Percentiles rank a stretch among this genome's conserved stretches.
phyloP scores from a whole-genome alignment of 2,329 filamentous ascomycete genomes.

The Teratosphaeria epicoccoides region DNA sequence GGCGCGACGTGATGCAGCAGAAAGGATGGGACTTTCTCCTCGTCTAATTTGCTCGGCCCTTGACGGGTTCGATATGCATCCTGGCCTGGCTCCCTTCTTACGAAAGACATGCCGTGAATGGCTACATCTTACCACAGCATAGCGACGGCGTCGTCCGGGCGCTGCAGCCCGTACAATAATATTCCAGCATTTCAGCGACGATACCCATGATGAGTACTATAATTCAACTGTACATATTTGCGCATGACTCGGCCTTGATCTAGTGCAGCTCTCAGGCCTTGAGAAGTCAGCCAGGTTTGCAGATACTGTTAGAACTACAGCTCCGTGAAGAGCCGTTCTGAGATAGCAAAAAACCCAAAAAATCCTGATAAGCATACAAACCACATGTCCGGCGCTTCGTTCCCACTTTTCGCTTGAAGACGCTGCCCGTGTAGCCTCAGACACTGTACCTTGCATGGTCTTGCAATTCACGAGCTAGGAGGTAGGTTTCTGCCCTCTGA shows the following conservation, averaged over 20 bases:
- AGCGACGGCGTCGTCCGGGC: conserved; percentile 20
- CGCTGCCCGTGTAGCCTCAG: background rate
- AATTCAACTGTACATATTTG: conserved; percentile 3
- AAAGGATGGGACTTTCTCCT: conserved; percentile 89
- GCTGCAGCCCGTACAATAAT: conserved; percentile 2
- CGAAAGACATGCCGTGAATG: conserved; percentile 3
- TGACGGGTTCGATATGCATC: conserved; percentile 15
- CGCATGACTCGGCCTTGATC: conserved; percentile 15
- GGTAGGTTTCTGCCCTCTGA: background rate
- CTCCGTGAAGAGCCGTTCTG: background rate
- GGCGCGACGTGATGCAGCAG: conserved; percentile 85
- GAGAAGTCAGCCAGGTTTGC: background rate
- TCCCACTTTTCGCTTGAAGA: background rate
- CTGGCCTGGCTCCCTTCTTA: conserved; percentile 14
- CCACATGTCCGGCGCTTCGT: background rate
- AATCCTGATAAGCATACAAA: background rate
- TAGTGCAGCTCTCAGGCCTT: conserved; percentile 26
- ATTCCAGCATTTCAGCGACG: conserved; percentile 6
- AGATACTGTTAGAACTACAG: background rate
- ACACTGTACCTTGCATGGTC: background rate
- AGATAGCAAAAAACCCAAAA: background rate
- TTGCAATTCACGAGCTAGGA: background rate
- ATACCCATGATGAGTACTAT: conserved; percentile 11
- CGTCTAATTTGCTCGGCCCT: conserved; percentile 44
- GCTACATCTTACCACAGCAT: conserved; percentile 14